Conservation (phyloP, 139 green algal species). For the Prasinococcaceae sp. region DNA sequence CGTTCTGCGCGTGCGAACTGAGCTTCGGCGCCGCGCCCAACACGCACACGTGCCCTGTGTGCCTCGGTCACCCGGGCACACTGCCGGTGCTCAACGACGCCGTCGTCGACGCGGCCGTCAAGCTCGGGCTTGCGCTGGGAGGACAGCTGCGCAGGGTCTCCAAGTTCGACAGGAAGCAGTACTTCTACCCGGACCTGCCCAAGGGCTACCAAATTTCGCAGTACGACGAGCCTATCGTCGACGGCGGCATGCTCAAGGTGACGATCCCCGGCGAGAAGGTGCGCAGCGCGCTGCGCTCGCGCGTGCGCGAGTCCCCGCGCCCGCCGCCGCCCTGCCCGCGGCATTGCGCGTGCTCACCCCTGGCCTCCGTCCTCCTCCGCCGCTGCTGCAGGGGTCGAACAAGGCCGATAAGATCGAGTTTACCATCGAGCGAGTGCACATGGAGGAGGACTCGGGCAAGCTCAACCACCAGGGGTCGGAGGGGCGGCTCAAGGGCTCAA, state of each 20-base stretch:
- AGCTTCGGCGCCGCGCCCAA: constrained; percentile 79
- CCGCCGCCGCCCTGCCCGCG: no score
- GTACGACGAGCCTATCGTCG: constrained; percentile 65
- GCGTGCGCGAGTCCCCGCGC: neutral
- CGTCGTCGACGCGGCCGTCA: constrained; percentile 51
- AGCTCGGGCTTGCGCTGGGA: constrained; percentile 67
- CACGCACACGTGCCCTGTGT: constrained; percentile 83
- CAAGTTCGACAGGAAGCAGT: constrained; percentile 99
- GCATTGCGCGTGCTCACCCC: no score
- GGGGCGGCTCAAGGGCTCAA: neutral
- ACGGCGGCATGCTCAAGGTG: constrained; percentile 38
- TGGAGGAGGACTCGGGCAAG: constrained; percentile 96
- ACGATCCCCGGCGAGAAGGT: constrained; percentile 31
- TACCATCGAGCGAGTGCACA: constrained; percentile 56
- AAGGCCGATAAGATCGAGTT: no score
- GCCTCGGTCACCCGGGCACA: constrained; percentile 81
- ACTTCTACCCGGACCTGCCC: constrained; percentile 96
- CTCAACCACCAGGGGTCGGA: constrained; percentile 28
- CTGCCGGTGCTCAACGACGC: constrained; percentile 66
- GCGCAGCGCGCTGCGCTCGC: no score
- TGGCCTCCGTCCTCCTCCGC: no score
- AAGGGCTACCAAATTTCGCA: constrained; percentile 97
- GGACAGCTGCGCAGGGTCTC: constrained; percentile 47
- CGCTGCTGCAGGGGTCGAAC: no score
- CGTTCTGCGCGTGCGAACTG: constrained; percentile 82